These are phyloP conservation scores for Phaeolepiota aurea DNA, from an alignment of 768 basidiomycete species.

Conservation along the genomic window DNA sequence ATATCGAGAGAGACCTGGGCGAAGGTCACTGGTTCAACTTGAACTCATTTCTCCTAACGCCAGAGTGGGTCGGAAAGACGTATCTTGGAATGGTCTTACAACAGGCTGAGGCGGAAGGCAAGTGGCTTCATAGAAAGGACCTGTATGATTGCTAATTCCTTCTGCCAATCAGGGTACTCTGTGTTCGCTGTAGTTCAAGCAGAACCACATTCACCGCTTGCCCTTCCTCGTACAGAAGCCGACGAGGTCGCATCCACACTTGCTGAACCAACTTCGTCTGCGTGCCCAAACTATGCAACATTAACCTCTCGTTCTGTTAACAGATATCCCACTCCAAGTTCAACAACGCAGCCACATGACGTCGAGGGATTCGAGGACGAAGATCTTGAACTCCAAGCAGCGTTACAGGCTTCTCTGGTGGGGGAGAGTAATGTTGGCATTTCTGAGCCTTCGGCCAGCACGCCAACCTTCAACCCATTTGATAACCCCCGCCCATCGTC, in stretches of 20 bases:
- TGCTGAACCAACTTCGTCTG: conserved; percentile 39
- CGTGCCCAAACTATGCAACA: conserved; percentile 6
- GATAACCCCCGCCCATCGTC: conserved; percentile 8
- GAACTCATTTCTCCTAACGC: conserved; percentile 61
- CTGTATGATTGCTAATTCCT: not conserved
- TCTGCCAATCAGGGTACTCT: conserved; percentile 54
- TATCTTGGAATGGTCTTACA: conserved; percentile 83
- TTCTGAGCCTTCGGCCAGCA: conserved; percentile 8
- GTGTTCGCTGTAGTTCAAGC: conserved; percentile 68
- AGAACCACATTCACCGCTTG: conserved; percentile 43
- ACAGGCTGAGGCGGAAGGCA: conserved; percentile 82
- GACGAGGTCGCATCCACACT: conserved; percentile 65
- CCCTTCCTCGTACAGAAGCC: conserved; percentile 57
- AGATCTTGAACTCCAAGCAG: conserved; percentile 82
- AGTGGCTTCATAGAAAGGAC: conserved; percentile 8
- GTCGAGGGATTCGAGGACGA: conserved; percentile 62
- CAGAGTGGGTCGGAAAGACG: conserved; percentile 78
- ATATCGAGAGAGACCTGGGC: conserved; percentile 32
- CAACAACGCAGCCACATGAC: not conserved
- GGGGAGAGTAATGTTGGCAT: conserved; percentile 10
- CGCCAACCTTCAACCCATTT: conserved; percentile 7
- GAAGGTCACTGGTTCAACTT: conserved; percentile 84
- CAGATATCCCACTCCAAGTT: not conserved
- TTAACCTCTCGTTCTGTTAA: not conserved
- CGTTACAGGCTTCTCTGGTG: conserved; percentile 73